Percentiles rank a stretch among this genome's conserved stretches.
Evolutionary conservation across 768 basidiomycete genomes (phyloP).

Genomic region (Pisolithus albus): DNA sequence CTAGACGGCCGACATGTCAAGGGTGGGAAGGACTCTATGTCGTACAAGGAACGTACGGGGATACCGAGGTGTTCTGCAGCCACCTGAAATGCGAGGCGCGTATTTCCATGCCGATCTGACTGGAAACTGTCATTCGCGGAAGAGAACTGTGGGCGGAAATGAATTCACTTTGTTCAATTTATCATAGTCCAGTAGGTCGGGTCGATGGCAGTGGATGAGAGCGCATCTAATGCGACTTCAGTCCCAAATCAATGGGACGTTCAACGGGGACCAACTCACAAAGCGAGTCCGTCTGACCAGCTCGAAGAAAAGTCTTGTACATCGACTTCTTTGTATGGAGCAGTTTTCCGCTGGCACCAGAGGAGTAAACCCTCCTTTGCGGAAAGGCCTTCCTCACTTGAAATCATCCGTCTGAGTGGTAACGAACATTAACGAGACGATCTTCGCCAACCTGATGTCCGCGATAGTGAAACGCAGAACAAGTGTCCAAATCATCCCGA

Average conservation of each 20-base stretch:
- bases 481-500: conserved; percentile 99
- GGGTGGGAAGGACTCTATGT: not conserved
- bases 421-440: not conserved
- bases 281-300: conserved; percentile 92
- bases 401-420: conserved; percentile 8
- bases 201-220: conserved; percentile 94
- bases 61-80: conserved; percentile 88
- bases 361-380: conserved; percentile 95
- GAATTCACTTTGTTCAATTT: conserved; percentile 68
- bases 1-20: conserved; percentile 32
- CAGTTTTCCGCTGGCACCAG: conserved; percentile 98
- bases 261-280: conserved; percentile 47
- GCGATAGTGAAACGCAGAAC: conserved; percentile 97
- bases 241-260: not conserved
- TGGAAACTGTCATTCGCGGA: conserved; percentile 25
- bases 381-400: conserved; percentile 95
- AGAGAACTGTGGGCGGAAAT: not conserved
- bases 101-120: conserved; percentile 77
- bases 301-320: conserved; percentile 90
- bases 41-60: conserved; percentile 50
- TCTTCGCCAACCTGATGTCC: conserved; percentile 75
- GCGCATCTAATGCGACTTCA: conserved; percentile 63
- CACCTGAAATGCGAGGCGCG: conserved; percentile 77
- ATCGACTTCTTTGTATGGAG: conserved; percentile 82
- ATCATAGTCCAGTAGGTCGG: conserved; percentile 89